Percentiles rank a stretch among this genome's conserved stretches.
Evolutionary conservation across 352 stramenopile genomes (phyloP).

Genomic region (Globisporangium nodosum): DNA sequence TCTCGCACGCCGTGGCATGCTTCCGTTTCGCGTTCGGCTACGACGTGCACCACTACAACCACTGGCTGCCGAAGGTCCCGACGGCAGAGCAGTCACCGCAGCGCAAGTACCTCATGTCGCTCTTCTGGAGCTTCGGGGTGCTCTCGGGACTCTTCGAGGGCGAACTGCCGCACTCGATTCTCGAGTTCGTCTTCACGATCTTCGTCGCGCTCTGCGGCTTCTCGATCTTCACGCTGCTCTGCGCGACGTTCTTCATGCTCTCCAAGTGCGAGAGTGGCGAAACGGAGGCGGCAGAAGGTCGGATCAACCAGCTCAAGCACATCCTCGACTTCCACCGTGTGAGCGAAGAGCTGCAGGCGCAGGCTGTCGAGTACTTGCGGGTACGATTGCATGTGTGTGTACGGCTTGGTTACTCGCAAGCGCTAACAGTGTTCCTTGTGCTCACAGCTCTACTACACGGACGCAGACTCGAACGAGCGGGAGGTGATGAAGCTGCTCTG

Average conservation of each 20-base stretch:
- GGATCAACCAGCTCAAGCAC: conserved; percentile 72
- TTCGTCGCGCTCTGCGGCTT: conserved; percentile 63
- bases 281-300: conserved; percentile 45
- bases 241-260: conserved; percentile 73
- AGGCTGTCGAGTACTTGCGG: conserved; percentile 63
- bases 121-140: conserved; percentile 67
- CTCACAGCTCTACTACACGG: conserved; percentile 52
- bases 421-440: conserved; percentile 4
- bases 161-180: conserved; percentile 37
- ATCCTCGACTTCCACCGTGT: conserved; percentile 65
- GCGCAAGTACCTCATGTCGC: conserved; percentile 36
- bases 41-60: conserved; percentile 31
- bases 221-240: conserved; percentile 61
- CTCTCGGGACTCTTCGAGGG: conserved; percentile 69
- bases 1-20: conserved; percentile 57
- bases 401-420: not conserved
- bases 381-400: conserved; percentile 14
- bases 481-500: conserved; percentile 66
- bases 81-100: conserved; percentile 20
- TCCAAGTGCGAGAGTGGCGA: conserved; percentile 73
- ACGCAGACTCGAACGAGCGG: conserved; percentile 64
- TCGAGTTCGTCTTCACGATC: conserved; percentile 62
- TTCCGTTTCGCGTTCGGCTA: conserved; percentile 58
- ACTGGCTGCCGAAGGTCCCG: conserved; percentile 39
- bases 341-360: conserved; percentile 40